Base-by-base conservation (phyloP, 768 basidiomycete genomes). In the Lactarius hatsudake region DNA sequence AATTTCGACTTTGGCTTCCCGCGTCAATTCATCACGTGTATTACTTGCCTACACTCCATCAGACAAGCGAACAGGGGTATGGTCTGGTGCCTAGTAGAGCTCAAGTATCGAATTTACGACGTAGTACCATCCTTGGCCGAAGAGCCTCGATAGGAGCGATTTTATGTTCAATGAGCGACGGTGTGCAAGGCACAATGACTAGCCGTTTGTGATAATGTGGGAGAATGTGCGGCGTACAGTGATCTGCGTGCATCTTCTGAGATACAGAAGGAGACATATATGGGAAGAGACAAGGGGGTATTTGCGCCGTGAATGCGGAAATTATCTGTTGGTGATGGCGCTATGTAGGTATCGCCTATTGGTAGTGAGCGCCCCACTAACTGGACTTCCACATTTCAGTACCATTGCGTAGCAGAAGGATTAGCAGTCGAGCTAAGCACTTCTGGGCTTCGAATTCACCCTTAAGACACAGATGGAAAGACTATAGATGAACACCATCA, bases 1-100 rank as follows among this genome's bases (percentile, higher is more conserved):
- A 15, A 40, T 40, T 83, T 86, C 68, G 79, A 83, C 45, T 69
- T 68, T 10, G 85, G 84, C 4, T 86, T 86, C 75, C 79, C 81
- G 1, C n/a, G 53, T 43, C 63, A 57, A 23, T 10, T 77, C 51
- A 71, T 79, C 34, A 78, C 80, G 17, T 70, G 80, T 74, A 9
- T n/a, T 48, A 13, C 38, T 40, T 15, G 15, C 38, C 36, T 3
- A 53, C n/a, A 53, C 51, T 10, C 3, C 51, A n/a, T 5, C 26
- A 13, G 23, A 10, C 51, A 26, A 28, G n/a, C 51, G 51, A 53
- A 53, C n/a, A 23, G 20, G 38, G 40, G 40, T 6, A 6, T 40
- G 15, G 32, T 32, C 30, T 30, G 30, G 30, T 30, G 30, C 28
- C 28, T 23, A 10, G 51, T 40, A 6, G 40, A 40, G 15, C 13